Base-by-base conservation (phyloP, 2,329 filamentous ascomycete species). In the Trichophyton simii region DNA sequence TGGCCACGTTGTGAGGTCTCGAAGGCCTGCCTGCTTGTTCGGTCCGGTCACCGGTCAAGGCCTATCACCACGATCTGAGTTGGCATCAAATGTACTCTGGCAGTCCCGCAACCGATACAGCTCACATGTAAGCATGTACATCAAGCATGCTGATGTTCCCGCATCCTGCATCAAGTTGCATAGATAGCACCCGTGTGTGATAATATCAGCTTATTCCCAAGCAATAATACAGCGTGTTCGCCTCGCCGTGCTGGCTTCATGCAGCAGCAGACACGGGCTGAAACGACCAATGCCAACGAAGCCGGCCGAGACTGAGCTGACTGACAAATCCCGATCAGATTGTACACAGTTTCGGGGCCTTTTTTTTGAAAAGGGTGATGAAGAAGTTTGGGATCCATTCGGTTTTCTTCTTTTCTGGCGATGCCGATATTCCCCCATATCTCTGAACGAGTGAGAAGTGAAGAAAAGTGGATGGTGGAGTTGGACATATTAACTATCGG, bases 251-350 rank as follows among this genome's bases (percentile, higher is more conserved):
- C 28, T 55, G 13, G 50, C 28, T 54, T 1, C 52, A 55, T 55
- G 52, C 52, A 55, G 34, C 34, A 38, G 9, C 34, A 13, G 52
- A 38, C 52, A 55, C 52, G 52, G 52, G 52, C 28, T 55, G 52
- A 36, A 55, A 55, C 52, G 28, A 55, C 31, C 28, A 34, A 55
- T 36, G 52, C 52, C 52, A 38, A 55, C 52, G 52, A 55, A 36
- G 15, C 52, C 52, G 52, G 52, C 52, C 52, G 52, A 55, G 52
- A 55, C 52, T 55, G 52, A 55, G 52, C 11, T 36, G 28, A 28
- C 52, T 55, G 52, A 55, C 52, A 55, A 55, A 55, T 55, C 52
- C n/a, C 28, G 52, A 55, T 2, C n/a, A n/a, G 13, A 36, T 4
- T 9, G 52, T 11, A 13, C 34, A 28, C 52, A 20, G 52, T 36